Conservation (phyloP, 768 basidiomycete genomes). For the Sporobolomyces pararoseus region DNA sequence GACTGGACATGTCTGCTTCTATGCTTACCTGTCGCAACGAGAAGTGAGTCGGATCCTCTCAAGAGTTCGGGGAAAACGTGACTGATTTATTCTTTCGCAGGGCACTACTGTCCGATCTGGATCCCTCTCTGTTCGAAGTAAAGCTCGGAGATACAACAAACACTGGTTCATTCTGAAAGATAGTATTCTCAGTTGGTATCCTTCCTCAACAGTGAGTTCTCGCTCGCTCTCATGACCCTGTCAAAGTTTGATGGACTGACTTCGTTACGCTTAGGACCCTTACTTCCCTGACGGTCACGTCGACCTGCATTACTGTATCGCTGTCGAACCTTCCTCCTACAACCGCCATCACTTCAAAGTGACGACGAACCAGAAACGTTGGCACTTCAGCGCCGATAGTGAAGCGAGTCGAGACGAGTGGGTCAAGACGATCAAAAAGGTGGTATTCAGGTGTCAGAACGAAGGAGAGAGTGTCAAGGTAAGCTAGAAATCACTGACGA, state of each 20-base stretch:
- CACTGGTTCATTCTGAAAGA: slow-evolving; percentile 98
- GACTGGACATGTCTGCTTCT: slow-evolving; percentile 89
- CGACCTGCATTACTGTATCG: slow-evolving; percentile 87
- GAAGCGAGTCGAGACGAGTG: slow-evolving; percentile 83
- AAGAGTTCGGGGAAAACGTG: slow-evolving; percentile 62
- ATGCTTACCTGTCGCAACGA: slow-evolving; percentile 43
- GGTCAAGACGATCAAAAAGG: slow-evolving; percentile 87
- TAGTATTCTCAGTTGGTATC: slow-evolving; percentile 93
- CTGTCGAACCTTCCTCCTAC: slow-evolving; percentile 74
- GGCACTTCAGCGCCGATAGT: slow-evolving; percentile 71
- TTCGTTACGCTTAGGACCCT: slow-evolving; percentile 63
- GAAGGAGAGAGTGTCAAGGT: slow-evolving; percentile 88
- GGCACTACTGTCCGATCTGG: slow-evolving; percentile 91
- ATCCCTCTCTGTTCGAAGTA: slow-evolving; percentile 75
- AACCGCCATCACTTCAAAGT: slow-evolving; percentile 66
- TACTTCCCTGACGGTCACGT: slow-evolving; percentile 96
- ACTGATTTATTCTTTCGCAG: slow-evolving; percentile 51
- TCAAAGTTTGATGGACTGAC: too few species aligned
- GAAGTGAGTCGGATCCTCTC: slow-evolving; percentile 24
- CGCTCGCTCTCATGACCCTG: not conserved
- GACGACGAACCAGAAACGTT: slow-evolving; percentile 72
- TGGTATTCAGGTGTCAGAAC: slow-evolving; percentile 94
- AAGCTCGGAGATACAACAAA: slow-evolving; percentile 81
- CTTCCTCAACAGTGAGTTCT: slow-evolving; percentile 72
- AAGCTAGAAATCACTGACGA: too few species aligned